phyloP scores from a whole-genome alignment of 2,329 filamentous ascomycete genomes.

The Fusarium musae region DNA sequence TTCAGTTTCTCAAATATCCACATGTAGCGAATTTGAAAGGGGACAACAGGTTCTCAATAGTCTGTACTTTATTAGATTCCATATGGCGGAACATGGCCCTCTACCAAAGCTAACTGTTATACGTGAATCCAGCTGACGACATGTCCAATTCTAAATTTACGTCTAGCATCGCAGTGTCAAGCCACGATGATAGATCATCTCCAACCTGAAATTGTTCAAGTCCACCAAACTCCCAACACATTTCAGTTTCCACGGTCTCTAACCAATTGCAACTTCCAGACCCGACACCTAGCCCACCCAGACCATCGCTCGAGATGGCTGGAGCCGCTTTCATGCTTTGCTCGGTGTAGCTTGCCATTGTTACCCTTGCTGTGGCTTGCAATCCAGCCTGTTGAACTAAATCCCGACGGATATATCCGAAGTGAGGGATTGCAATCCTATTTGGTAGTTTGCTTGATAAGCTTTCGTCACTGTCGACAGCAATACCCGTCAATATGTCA shows the following conservation, averaged over 20 bases:
- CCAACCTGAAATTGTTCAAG: neutral
- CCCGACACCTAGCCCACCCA: rapidly evolving
- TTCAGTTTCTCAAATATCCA: neutral
- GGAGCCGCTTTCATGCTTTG: rapidly evolving
- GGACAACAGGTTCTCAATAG: no score
- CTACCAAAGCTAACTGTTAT: no score
- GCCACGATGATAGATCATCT: neutral
- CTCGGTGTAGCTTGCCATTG: rapidly evolving
- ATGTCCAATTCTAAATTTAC: neutral
- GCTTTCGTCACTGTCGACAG: neutral
- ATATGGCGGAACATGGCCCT: neutral
- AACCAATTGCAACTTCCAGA: rapidly evolving
- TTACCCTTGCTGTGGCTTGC: rapidly evolving
- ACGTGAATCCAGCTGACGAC: no score
- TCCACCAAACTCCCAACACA: neutral
- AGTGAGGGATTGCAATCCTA: neutral
- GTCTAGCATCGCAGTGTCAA: neutral
- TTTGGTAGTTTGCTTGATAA: neutral
- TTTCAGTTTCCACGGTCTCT: neutral
- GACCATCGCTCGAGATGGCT: rapidly evolving
- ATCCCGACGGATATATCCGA: neutral
- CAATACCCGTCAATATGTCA: neutral
- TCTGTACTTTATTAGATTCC: no score
- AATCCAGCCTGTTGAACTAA: neutral
- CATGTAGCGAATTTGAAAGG: no score